Percentiles rank a stretch among this genome's conserved stretches.
Evolutionary conservation across 176 grass and related monocot genomes (phyloP).

Genomic region (Metroxylon sagu): DNA sequence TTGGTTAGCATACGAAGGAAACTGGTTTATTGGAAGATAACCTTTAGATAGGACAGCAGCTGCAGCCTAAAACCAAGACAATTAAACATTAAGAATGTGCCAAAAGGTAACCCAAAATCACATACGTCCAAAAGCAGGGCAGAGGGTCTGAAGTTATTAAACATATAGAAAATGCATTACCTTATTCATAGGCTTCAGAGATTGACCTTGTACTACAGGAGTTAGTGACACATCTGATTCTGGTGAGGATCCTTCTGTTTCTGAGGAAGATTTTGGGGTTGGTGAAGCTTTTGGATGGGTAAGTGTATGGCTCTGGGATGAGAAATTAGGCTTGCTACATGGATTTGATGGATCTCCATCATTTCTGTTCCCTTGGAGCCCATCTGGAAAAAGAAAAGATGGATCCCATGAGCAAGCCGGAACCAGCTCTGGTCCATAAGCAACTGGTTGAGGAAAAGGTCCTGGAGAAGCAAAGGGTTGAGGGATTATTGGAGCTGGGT

Average conservation of each 20-base stretch:
- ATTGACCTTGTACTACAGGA: slow-evolving; percentile 18
- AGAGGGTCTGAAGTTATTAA: neutral
- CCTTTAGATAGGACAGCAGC: slow-evolving; percentile 51
- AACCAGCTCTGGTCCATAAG: slow-evolving; percentile 50
- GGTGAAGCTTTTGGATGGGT: slow-evolving; percentile 32
- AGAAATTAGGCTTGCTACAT: slow-evolving; percentile 31
- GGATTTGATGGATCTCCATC: slow-evolving; percentile 40
- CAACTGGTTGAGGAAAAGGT: slow-evolving; percentile 40
- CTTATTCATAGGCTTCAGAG: slow-evolving; percentile 51
- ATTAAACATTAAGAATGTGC: too few species aligned
- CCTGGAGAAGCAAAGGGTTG: slow-evolving; percentile 36
- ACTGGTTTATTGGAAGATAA: slow-evolving; percentile 44
- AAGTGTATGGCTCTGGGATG: slow-evolving; percentile 31
- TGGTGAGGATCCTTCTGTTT: slow-evolving; percentile 53
- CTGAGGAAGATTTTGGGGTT: slow-evolving; percentile 25
- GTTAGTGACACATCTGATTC: slow-evolving; percentile 24
- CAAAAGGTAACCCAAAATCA: too few species aligned
- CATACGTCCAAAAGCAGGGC: too few species aligned
- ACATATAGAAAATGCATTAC: slow-evolving; percentile 30
- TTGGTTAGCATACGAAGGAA: slow-evolving; percentile 38
- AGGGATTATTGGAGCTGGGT: slow-evolving; percentile 28
- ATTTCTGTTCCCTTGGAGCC: slow-evolving; percentile 51
- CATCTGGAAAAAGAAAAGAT: slow-evolving; percentile 52
- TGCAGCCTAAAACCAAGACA: slow-evolving; percentile 33
- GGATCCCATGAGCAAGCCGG: slow-evolving; percentile 65